Percentiles rank a stretch among this genome's conserved stretches.
Evolutionary conservation across 306 rosid genomes (phyloP).

Genomic region (Crataegus laevigata): DNA sequence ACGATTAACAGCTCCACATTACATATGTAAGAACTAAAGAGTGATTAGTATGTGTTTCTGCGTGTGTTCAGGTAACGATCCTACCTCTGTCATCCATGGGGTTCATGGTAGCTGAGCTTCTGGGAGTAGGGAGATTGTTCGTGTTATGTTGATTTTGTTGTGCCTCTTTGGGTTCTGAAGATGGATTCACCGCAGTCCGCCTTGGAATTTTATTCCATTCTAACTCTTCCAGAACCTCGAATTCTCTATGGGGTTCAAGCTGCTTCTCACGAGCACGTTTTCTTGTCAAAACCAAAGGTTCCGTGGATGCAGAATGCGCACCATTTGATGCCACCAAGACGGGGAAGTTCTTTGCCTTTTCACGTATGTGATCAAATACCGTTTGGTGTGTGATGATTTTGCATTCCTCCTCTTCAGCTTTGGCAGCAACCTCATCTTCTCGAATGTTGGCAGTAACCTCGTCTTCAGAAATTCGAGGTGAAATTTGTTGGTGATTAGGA

Average conservation of each 20-base stretch:
- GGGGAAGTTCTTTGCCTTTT: conserved; percentile 70
- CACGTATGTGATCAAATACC: conserved; percentile 86
- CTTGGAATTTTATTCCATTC: conserved; percentile 24
- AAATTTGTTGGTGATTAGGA: conserved; percentile 16
- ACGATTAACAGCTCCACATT: neutral
- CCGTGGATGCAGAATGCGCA: conserved; percentile 38
- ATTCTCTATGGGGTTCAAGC: conserved; percentile 31
- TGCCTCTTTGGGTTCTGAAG: conserved; percentile 27
- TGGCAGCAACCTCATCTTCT: conserved; percentile 40
- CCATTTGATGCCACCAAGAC: conserved; percentile 37
- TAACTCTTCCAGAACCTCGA: conserved; percentile 46
- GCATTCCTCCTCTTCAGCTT: conserved; percentile 42
- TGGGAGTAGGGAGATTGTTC: conserved; percentile 21
- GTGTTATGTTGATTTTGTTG: conserved; percentile 4
- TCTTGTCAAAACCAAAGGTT: conserved; percentile 37
- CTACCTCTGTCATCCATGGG: conserved; percentile 38
- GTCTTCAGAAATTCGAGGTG: conserved; percentile 30
- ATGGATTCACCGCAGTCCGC: conserved; percentile 24
- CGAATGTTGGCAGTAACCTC: conserved; percentile 30
- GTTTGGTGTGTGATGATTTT: conserved; percentile 57
- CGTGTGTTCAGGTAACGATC: neutral
- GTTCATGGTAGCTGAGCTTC: conserved; percentile 28
- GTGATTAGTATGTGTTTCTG: neutral
- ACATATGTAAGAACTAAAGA: neutral
- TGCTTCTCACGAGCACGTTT: conserved; percentile 42